These are phyloP conservation scores for Sporothrix brunneoviolacea DNA, from an alignment of 2,329 filamentous ascomycete genomes.

Conservation along the genomic window DNA sequence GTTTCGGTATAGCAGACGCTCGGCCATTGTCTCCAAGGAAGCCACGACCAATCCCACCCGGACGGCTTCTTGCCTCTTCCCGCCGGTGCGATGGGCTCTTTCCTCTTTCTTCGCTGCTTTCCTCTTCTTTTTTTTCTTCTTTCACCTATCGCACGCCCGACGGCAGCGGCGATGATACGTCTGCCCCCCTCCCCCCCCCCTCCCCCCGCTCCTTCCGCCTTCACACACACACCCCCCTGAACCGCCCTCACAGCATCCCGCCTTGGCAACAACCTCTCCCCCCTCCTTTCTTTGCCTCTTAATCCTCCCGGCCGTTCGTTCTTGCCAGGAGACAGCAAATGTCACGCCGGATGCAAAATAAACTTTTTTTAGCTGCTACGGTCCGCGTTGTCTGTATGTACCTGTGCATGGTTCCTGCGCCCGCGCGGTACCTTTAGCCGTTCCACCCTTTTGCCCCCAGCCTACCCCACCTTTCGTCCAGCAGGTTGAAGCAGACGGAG, in stretches of 20 bases:
- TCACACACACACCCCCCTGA: neutral
- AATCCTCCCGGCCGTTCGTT: neutral
- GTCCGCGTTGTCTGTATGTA: neutral
- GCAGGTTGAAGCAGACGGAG: too few relatives aligned
- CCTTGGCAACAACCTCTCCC: constrained; percentile 1
- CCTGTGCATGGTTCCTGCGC: constrained; percentile 6
- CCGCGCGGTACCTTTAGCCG: constrained; percentile 7
- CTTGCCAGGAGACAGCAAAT: neutral
- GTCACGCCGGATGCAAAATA: neutral
- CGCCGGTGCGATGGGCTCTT: neutral
- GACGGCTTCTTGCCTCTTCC: constrained; percentile 1
- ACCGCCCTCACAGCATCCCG: neutral
- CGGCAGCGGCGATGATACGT: constrained; percentile 1
- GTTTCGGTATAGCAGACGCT: constrained; percentile 15
- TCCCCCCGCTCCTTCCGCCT: too few relatives aligned
- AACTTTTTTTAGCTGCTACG: neutral
- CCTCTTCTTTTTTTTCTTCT: too few relatives aligned
- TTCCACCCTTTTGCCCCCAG: too few relatives aligned
- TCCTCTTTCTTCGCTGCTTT: neutral
- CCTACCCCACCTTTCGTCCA: too few relatives aligned
- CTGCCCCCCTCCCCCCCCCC: neutral
- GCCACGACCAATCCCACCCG: neutral
- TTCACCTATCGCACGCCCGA: neutral
- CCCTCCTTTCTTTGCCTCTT: neutral
- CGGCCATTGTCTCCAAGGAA: constrained; percentile 6